phyloP scores from a whole-genome alignment of 768 basidiomycete species.

The Pulveroboletus sp. region DNA sequence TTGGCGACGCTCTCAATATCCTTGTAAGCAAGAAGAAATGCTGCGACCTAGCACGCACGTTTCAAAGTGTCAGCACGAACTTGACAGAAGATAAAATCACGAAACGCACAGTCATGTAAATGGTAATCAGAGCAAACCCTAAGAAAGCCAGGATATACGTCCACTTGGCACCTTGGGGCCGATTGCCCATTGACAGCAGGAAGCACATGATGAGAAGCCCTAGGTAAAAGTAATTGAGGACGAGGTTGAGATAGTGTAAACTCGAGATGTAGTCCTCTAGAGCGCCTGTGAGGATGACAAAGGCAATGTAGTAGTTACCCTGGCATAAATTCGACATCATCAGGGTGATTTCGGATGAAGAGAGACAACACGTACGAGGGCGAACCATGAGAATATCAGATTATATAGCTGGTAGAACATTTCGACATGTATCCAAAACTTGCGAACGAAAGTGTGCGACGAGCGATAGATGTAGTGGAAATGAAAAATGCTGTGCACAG shows the following conservation, averaged over 20 bases:
- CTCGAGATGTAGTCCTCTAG: conserved; percentile 59
- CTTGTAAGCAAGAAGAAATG: conserved; percentile 80
- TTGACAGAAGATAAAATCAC: neutral
- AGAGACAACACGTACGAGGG: conserved; percentile 47
- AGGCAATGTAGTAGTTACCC: conserved; percentile 92
- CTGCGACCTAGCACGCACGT: conserved; percentile 48
- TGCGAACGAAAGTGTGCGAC: conserved; percentile 74
- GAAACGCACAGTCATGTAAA: conserved; percentile 87
- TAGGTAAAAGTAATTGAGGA: conserved; percentile 84
- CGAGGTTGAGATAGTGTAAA: conserved; percentile 68
- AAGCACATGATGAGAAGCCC: conserved; percentile 86
- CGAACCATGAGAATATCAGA: conserved; percentile 89
- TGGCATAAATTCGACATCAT: conserved; percentile 19
- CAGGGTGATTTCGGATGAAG: neutral
- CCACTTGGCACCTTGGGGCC: conserved; percentile 87
- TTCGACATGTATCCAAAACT: conserved; percentile 94
- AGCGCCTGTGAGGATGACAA: conserved; percentile 68
- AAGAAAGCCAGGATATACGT: conserved; percentile 81
- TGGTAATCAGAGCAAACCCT: conserved; percentile 84
- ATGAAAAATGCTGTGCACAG: conserved; percentile 85
- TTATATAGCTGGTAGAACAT: conserved; percentile 89
- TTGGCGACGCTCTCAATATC: conserved; percentile 60
- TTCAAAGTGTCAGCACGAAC: conserved; percentile 2
- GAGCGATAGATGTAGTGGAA: conserved; percentile 95
- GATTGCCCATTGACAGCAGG: conserved; percentile 81